A percentile compares a stretch with the other conserved stretches of the same genome.
phyloP scores from a whole-genome alignment of 805 yeast species.

The Cyberlindnera samutprakarnensis region DNA sequence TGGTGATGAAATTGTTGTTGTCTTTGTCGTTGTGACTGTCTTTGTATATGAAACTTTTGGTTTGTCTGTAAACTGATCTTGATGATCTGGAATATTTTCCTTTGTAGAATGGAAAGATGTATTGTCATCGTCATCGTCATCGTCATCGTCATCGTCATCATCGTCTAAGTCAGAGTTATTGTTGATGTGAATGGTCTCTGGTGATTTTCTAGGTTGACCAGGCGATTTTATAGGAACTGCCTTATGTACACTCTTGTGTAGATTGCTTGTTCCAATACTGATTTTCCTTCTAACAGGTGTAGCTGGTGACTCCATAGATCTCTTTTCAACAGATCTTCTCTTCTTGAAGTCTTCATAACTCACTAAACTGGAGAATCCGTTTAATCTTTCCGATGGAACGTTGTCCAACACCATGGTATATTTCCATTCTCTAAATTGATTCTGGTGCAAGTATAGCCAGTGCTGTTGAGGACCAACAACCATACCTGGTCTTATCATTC shows the following conservation, averaged over 20 bases:
- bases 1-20: conserved; percentile 24
- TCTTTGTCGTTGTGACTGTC: conserved; percentile 22
- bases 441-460: conserved; percentile 94
- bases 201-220: conserved; percentile 85
- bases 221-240: conserved; percentile 92
- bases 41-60: conserved; percentile 20
- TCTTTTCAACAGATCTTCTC: conserved; percentile 32
- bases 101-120: conserved; percentile 19
- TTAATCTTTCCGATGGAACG: conserved; percentile 56
- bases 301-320: conserved; percentile 36
- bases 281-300: conserved; percentile 73
- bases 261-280: conserved; percentile 58
- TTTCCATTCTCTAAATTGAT: conserved; percentile 94
- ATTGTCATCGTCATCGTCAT: conserved; percentile 20
- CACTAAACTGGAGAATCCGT: conserved; percentile 58
- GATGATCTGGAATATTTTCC: conserved; percentile 12
- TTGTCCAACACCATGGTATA: conserved; percentile 79
- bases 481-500: conserved; percentile 98
- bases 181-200: conserved; percentile 24
- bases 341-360: conserved; percentile 54
- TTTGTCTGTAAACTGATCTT: too few species aligned
- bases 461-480: conserved; percentile 99
- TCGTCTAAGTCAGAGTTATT: conserved; percentile 22
- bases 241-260: conserved; percentile 54
- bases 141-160: conserved; percentile 22